Evolutionary conservation across 1,284 basidiomycete species (phyloP).

Genomic region (Xerocomus amazonicus): DNA sequence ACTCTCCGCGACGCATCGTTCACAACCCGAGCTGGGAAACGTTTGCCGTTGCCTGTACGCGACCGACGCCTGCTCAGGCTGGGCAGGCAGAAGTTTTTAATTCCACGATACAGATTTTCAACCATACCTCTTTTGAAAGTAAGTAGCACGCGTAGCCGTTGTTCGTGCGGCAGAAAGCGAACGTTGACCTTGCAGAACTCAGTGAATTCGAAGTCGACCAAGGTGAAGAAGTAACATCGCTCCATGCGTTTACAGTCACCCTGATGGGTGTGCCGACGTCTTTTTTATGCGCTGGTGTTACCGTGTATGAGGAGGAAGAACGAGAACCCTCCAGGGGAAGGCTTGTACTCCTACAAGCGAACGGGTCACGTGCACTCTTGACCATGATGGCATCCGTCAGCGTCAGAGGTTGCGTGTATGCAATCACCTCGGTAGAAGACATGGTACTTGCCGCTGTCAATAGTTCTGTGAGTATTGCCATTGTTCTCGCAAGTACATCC

Average conservation of each 20-base stretch:
- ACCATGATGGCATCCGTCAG: slow-evolving; percentile 32
- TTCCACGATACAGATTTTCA: slow-evolving; percentile 65
- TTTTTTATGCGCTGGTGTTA: slow-evolving; percentile 62
- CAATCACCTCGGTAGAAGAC: slow-evolving; percentile 45
- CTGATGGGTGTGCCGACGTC: slow-evolving; percentile 34
- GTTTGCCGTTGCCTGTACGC: slow-evolving; percentile 63
- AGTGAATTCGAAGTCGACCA: slow-evolving; percentile 49
- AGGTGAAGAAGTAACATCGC: slow-evolving; percentile 59
- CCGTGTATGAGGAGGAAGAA: slow-evolving; percentile 46
- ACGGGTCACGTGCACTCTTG: slow-evolving; percentile 29
- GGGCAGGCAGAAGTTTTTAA: slow-evolving; percentile 48
- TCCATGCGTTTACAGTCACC: slow-evolving; percentile 41
- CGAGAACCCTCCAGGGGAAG: slow-evolving; percentile 58
- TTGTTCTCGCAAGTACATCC: neutral
- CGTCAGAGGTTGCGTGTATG: slow-evolving; percentile 61
- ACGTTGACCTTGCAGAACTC: slow-evolving; percentile 40
- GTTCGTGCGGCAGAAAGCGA: neutral
- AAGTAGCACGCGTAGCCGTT: neutral
- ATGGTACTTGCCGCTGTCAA: slow-evolving; percentile 69
- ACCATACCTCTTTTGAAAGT: slow-evolving; percentile 67
- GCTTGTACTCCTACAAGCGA: slow-evolving; percentile 40
- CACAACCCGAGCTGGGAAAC: slow-evolving; percentile 51
- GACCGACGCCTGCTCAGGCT: slow-evolving; percentile 49
- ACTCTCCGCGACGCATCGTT: slow-evolving; percentile 63
- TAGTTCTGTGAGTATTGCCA: slow-evolving; percentile 54